Evolutionary conservation across 805 yeast genomes (phyloP).

Genomic region (Candida taoyuanica): DNA sequence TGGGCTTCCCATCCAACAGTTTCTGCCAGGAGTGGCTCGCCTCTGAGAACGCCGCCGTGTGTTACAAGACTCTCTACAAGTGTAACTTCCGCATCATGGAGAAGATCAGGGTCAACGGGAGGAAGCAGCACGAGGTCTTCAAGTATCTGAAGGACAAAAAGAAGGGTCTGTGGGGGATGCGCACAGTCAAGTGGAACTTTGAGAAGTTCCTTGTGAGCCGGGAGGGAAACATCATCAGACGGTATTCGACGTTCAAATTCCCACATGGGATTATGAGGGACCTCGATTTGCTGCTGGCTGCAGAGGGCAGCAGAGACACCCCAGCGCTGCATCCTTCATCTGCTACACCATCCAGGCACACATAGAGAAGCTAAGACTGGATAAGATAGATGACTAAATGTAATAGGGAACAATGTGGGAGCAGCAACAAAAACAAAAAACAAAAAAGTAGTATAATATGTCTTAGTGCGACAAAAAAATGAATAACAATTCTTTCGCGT

Average conservation of each 20-base stretch:
- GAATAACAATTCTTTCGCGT: no score
- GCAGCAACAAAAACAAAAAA: no score
- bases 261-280: slow-evolving; percentile 6
- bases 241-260: slow-evolving; percentile 36
- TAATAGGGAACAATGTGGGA: no score
- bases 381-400: no score
- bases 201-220: slow-evolving; percentile 60
- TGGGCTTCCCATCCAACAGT: slow-evolving; percentile 92
- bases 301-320: no score
- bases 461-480: no score
- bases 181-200: slow-evolving; percentile 67
- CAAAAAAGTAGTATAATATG: no score
- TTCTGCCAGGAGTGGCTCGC: slow-evolving; percentile 72
- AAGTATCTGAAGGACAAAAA: slow-evolving; percentile 61
- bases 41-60: slow-evolving; percentile 62
- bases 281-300: slow-evolving; percentile 2
- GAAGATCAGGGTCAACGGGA: slow-evolving; percentile 78
- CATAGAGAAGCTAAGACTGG: no score
- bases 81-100: slow-evolving; percentile 75
- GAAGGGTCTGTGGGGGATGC: slow-evolving; percentile 55
- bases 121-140: slow-evolving; percentile 63
- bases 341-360: no score
- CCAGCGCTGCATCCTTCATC: no score
- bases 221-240: slow-evolving; percentile 50
- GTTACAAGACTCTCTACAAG: slow-evolving; percentile 70